phyloP scores from a whole-genome alignment of 2,329 filamentous ascomycete genomes.

The Ceratocystis lukuohia region DNA sequence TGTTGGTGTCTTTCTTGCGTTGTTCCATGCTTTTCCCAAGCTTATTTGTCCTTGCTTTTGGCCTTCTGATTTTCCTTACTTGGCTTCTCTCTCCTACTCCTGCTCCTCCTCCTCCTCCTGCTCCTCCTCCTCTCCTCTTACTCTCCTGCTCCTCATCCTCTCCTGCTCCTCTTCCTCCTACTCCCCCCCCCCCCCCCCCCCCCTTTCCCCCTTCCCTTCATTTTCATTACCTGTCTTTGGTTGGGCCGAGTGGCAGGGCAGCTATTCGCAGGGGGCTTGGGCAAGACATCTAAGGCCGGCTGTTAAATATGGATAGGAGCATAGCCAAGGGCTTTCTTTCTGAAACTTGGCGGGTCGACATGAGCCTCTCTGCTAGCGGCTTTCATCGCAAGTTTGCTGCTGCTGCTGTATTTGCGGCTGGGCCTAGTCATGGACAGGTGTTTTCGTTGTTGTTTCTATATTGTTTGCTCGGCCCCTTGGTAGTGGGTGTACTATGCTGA shows the following conservation, averaged over 20 bases:
- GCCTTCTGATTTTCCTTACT: no score
- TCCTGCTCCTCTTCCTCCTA: background rate
- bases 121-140: background rate
- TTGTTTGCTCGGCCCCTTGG: no score
- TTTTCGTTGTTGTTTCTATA: no score
- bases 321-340: background rate
- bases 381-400: no score
- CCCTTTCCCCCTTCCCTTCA: background rate
- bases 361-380: no score
- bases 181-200: background rate
- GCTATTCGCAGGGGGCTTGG: background rate
- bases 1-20: background rate
- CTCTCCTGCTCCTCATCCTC: background rate
- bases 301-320: no score
- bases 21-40: background rate
- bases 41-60: background rate
- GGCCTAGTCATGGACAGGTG: no score
- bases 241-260: background rate
- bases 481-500: no score
- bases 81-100: background rate
- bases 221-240: constrained; percentile 3
- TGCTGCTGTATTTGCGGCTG: no score
- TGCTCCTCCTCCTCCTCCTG: background rate
- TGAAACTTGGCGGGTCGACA: background rate
- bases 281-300: background rate